A percentile compares a stretch with the other conserved stretches of the same genome.
Evolutionary conservation across 495 filamentous ascomycete genomes (phyloP).

Genomic region (Penicillium macrosclerotiorum): DNA sequence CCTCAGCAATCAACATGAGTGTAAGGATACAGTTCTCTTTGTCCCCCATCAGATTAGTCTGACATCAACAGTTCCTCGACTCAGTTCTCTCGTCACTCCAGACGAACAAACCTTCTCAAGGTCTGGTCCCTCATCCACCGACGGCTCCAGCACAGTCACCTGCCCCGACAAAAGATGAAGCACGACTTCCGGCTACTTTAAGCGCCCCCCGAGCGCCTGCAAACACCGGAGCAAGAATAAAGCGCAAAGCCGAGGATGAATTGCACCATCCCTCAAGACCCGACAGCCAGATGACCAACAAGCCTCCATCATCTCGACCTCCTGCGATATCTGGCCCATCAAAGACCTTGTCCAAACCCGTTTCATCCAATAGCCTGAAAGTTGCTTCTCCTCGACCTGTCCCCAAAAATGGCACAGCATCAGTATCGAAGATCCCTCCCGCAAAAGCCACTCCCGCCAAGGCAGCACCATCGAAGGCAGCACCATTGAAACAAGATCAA

Average conservation of each 20-base stretch:
- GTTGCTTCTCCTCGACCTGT: slow-evolving; percentile 17
- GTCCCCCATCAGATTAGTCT: slow-evolving; percentile 14
- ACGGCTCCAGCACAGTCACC: slow-evolving; percentile 27
- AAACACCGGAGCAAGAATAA: slow-evolving; percentile 28
- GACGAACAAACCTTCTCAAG: slow-evolving; percentile 39
- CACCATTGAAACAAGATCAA: slow-evolving; percentile 1
- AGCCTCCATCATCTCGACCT: slow-evolving; percentile 3
- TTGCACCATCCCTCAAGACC: slow-evolving; percentile 31
- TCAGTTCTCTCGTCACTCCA: slow-evolving; percentile 56
- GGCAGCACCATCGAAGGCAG: slow-evolving; percentile 9
- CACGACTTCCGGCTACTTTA: slow-evolving; percentile 13
- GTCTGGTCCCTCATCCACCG: slow-evolving; percentile 30
- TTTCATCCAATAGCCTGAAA: slow-evolving; percentile 7
- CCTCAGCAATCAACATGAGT: slow-evolving; percentile 40
- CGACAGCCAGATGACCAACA: slow-evolving; percentile 17
- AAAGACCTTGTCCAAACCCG: slow-evolving; percentile 16
- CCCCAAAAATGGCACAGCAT: slow-evolving; percentile 15
- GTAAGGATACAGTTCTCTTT: slow-evolving; percentile 28
- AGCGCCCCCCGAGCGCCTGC: slow-evolving; percentile 14
- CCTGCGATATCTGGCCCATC: slow-evolving; percentile 11
- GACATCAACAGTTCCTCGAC: slow-evolving; percentile 51
- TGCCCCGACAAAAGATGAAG: slow-evolving; percentile 25
- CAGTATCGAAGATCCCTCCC: slow-evolving; percentile 19
- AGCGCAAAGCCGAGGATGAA: slow-evolving; percentile 46
- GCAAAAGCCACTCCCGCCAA: slow-evolving; percentile 6